These are phyloP conservation scores for Fragaria vesca DNA, from an alignment of 306 rosid species.

Conservation along the genomic window DNA sequence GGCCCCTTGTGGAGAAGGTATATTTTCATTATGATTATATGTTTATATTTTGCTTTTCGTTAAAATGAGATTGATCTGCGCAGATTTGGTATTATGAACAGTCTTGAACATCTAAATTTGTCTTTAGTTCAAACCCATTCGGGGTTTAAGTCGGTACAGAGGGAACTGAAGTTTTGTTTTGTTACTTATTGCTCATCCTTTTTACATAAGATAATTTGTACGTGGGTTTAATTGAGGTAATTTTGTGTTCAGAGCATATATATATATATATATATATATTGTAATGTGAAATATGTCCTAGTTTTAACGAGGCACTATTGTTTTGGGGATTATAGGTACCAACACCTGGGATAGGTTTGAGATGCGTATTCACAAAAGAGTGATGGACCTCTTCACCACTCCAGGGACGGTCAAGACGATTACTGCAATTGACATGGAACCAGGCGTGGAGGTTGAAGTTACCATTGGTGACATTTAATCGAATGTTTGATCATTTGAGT, in stretches of 20 bases:
- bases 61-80: neutral
- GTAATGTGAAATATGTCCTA: neutral
- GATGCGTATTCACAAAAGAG: constrained; percentile 69
- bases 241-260: neutral
- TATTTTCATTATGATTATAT: neutral
- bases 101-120: no score
- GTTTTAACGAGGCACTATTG: neutral
- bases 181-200: no score
- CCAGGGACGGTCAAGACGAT: constrained; percentile 71
- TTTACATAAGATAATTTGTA: no score
- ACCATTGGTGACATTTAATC: constrained; percentile 66
- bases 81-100: no score
- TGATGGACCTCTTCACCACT: constrained; percentile 72
- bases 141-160: no score
- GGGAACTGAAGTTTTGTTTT: no score
- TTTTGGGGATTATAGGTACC: constrained; percentile 32
- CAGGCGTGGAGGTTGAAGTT: constrained; percentile 73
- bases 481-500: neutral
- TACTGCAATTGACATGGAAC: constrained; percentile 59
- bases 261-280: no score
- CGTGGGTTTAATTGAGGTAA: no score
- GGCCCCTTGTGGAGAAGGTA: constrained; percentile 71
- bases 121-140: no score
- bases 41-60: no score
- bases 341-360: constrained; percentile 77